Conservation (phyloP, 352 stramenopile species). For the Phytophthora pini region DNA sequence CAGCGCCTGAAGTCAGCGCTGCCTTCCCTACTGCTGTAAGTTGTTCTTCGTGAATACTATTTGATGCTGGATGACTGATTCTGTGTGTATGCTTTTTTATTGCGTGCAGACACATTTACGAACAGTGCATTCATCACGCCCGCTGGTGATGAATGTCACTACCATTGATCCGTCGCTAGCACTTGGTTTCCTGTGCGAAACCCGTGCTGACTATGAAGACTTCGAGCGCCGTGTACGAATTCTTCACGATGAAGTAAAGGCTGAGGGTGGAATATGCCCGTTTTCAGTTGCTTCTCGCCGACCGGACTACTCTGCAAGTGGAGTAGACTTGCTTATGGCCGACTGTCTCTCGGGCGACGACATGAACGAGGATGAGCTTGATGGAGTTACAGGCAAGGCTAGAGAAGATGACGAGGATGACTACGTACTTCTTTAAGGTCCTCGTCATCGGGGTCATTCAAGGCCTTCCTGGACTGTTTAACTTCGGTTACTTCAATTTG, state of each 20-base stretch:
- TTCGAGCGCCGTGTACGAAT: slow-evolving; percentile 59
- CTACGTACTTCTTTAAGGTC: no score
- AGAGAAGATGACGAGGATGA: slow-evolving; percentile 19
- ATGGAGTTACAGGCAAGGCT: slow-evolving; percentile 11
- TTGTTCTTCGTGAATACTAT: neutral
- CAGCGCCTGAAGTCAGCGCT: slow-evolving; percentile 67
- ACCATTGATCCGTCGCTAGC: slow-evolving; percentile 94
- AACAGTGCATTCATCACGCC: slow-evolving; percentile 59
- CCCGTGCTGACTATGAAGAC: slow-evolving; percentile 73
- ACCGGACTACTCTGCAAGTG: slow-evolving; percentile 65
- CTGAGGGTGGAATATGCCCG: slow-evolving; percentile 55
- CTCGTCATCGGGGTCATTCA: no score
- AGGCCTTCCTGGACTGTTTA: no score
- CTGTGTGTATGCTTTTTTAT: slow-evolving; percentile 4
- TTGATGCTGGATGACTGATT: slow-evolving; percentile 1
- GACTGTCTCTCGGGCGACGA: slow-evolving; percentile 74
- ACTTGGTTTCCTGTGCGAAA: slow-evolving; percentile 93
- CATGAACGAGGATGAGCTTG: slow-evolving; percentile 57
- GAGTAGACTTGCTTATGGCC: slow-evolving; percentile 51
- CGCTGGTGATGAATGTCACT: slow-evolving; percentile 83
- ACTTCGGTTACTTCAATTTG: no score
- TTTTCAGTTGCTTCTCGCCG: slow-evolving; percentile 67
- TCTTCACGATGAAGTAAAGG: slow-evolving; percentile 51
- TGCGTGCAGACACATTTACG: slow-evolving; percentile 63
- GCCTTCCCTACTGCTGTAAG: slow-evolving; percentile 77